Conservation (phyloP, 352 stramenopile genomes). For the Bremia lactucae region DNA sequence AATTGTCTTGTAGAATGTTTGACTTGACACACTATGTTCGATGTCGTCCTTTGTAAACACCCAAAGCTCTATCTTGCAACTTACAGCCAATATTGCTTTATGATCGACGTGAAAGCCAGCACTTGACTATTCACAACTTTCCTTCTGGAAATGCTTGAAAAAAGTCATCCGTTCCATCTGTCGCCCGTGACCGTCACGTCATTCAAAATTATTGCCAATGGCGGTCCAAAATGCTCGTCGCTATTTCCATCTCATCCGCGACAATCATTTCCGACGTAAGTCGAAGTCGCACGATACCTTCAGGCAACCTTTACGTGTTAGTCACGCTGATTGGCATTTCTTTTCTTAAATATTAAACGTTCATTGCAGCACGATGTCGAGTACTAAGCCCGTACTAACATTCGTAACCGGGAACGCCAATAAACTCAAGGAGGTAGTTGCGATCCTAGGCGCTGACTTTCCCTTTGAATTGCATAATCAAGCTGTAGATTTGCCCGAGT, state of each 20-base stretch:
- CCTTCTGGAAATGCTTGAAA: constrained; percentile 86
- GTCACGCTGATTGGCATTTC: not conserved
- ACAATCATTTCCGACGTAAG: constrained; percentile 73
- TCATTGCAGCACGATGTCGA: constrained; percentile 11
- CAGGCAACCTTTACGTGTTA: constrained; percentile 9
- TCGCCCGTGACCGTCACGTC: constrained; percentile 62
- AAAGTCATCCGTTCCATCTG: constrained; percentile 86
- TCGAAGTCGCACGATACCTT: too few relatives aligned
- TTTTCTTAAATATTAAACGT: not conserved
- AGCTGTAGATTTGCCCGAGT: constrained; percentile 93
- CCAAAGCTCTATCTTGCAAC: constrained; percentile 87
- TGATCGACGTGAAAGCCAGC: constrained; percentile 58
- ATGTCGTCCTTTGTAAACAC: constrained; percentile 83
- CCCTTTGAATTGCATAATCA: constrained; percentile 88
- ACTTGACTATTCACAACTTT: constrained; percentile 77
- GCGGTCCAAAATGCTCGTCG: constrained; percentile 87
- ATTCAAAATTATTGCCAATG: constrained; percentile 84
- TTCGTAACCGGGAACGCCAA: constrained; percentile 85
- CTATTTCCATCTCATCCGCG: constrained; percentile 74
- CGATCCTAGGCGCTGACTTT: constrained; percentile 79
- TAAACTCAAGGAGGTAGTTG: constrained; percentile 73
- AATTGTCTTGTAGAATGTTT: constrained; percentile 66
- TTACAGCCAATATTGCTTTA: constrained; percentile 75
- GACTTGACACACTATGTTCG: constrained; percentile 89
- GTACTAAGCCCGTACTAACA: constrained; percentile 42